A percentile compares a stretch with the other conserved stretches of the same genome.
phyloP scores from a whole-genome alignment of 345 rosid species.

The Acer campestre region DNA sequence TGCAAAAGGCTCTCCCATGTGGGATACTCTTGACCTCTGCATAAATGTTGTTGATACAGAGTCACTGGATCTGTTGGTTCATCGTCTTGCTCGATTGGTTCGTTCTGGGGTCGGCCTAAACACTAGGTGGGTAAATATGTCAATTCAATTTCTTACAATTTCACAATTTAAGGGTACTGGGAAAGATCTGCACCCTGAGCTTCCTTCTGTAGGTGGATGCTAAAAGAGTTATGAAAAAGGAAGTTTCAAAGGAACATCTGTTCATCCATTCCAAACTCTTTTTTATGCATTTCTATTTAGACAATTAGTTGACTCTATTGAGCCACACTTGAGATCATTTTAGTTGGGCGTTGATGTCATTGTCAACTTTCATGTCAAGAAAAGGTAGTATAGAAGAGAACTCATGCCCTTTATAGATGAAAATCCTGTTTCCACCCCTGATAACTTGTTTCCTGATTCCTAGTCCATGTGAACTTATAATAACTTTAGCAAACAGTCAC shows the following conservation, averaged over 20 bases:
- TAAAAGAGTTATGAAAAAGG: background rate
- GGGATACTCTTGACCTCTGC: constrained; percentile 99
- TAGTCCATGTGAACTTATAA: background rate
- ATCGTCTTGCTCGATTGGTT: constrained; percentile 82
- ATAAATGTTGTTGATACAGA: constrained; percentile 70
- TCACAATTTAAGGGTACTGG: background rate
- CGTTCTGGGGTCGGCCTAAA: constrained; percentile 95
- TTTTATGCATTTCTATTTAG: background rate
- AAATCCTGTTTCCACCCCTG: background rate
- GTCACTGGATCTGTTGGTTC: constrained; percentile 77
- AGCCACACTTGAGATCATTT: background rate
- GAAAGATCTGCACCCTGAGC: background rate
- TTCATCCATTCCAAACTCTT: background rate
- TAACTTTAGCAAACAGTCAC: background rate
- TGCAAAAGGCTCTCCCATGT: constrained; percentile 97
- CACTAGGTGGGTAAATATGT: constrained; percentile 64
- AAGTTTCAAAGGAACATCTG: background rate
- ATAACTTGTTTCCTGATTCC: constrained; percentile 3
- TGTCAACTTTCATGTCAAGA: background rate
- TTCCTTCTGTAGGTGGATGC: background rate
- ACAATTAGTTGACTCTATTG: background rate
- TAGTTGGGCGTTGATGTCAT: background rate
- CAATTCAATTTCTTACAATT: constrained; percentile 6
- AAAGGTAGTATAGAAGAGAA: background rate
- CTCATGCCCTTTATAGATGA: background rate